Conservation (phyloP, 768 basidiomycete species). For the Phaeolepiota aurea region DNA sequence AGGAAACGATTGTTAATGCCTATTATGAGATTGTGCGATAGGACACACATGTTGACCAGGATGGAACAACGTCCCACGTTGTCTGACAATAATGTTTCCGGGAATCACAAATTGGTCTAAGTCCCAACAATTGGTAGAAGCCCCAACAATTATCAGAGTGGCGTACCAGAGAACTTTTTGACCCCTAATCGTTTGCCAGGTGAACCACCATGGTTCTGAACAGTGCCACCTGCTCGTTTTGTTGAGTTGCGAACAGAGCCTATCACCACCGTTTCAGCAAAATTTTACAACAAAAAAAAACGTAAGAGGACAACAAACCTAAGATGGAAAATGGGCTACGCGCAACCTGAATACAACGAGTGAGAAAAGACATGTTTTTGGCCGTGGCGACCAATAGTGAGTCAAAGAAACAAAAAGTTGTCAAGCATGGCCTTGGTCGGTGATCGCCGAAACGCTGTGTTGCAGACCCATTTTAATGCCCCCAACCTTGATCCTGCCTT, state of each 20-base stretch:
- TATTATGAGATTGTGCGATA: background rate
- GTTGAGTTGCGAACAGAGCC: conserved; percentile 88
- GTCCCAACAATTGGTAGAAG: background rate
- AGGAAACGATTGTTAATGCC: conserved; percentile 5
- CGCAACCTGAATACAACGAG: conserved; percentile 28
- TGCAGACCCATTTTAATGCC: conserved; percentile 9
- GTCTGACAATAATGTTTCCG: conserved; percentile 93
- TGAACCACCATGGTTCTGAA: conserved; percentile 88
- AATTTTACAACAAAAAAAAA: conserved; percentile 1
- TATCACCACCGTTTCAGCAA: conserved; percentile 16
- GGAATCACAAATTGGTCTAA: conserved; percentile 87
- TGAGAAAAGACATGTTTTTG: conserved; percentile 39
- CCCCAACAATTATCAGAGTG: conserved; percentile 1
- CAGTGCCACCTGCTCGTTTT: conserved; percentile 92
- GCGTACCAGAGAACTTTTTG: conserved; percentile 90
- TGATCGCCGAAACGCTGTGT: conserved; percentile 23
- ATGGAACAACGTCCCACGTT: conserved; percentile 89
- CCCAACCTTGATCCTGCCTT: conserved; percentile 10
- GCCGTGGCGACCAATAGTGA: conserved; percentile 8
- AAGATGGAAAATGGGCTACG: conserved; percentile 44
- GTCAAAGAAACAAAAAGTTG: conserved; percentile 15
- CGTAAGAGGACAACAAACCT: conserved; percentile 19
- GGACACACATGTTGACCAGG: conserved; percentile 82
- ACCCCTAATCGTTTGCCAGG: conserved; percentile 91
- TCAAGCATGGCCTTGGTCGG: conserved; percentile 17